Percentiles rank a stretch among this genome's conserved stretches.
Evolutionary conservation across 106 monocot genomes (phyloP).

Genomic region (Apostasia shenzhenica): DNA sequence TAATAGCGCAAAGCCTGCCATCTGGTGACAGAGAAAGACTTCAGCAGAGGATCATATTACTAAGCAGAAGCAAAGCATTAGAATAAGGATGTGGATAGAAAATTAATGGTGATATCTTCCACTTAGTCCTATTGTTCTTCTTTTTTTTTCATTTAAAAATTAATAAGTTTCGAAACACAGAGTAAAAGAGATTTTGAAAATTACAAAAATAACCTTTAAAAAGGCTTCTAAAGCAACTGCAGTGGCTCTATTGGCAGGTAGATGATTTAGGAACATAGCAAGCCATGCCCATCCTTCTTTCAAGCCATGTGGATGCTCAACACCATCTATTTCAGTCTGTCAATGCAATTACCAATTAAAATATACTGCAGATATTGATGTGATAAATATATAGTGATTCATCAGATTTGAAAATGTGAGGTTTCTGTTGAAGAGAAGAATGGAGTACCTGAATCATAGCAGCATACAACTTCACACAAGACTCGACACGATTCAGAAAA

Average conservation of each 20-base stretch:
- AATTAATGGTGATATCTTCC: not conserved
- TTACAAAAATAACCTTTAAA: conserved; percentile 37
- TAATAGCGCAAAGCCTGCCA: conserved; percentile 72
- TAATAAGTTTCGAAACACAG: not conserved
- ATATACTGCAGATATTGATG: not conserved
- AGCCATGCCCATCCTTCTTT: conserved; percentile 93
- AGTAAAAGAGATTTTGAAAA: not conserved
- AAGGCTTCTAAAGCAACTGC: conserved; percentile 73
- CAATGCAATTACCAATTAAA: not conserved
- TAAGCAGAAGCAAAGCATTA: not conserved
- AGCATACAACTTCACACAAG: conserved; percentile 76
- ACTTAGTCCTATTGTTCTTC: too few species aligned
- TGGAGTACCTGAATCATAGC: conserved; percentile 70
- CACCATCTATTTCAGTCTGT: conserved; percentile 60
- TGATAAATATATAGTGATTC: not conserved
- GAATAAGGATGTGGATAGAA: not conserved
- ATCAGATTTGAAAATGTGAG: not conserved
- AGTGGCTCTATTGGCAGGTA: conserved; percentile 51
- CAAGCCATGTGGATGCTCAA: conserved; percentile 65
- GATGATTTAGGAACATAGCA: conserved; percentile 67
- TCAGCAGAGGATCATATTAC: not conserved
- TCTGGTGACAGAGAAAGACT: conserved; percentile 26
- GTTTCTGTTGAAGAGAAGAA: not conserved
- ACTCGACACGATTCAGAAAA: conserved; percentile 49
- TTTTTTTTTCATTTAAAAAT: too few species aligned